A percentile compares a stretch with the other conserved stretches of the same genome.
These are phyloP conservation scores for Peronospora destructor DNA, from an alignment of 352 stramenopile species.

Conservation along the genomic window DNA sequence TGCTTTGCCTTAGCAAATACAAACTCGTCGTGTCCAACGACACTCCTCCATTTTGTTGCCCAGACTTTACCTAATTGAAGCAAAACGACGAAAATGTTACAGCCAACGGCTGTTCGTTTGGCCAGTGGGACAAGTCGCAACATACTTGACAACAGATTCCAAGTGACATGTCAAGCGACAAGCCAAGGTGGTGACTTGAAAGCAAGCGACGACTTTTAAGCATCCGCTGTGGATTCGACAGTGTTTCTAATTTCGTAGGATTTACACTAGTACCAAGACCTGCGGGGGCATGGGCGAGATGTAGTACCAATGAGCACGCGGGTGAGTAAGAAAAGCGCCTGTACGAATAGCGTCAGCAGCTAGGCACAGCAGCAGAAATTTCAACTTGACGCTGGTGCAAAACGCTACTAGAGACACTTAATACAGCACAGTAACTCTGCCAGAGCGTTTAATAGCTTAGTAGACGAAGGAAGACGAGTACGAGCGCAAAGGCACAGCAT, in stretches of 20 bases:
- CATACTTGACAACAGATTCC: no score
- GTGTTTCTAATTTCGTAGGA: conserved; percentile 38
- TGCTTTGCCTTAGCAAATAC: no score
- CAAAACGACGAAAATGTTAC: background rate
- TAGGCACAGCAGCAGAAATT: conserved; percentile 63
- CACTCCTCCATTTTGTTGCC: background rate
- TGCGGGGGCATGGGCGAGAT: conserved; percentile 19
- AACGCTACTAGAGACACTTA: no score
- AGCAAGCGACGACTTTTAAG: conserved; percentile 1
- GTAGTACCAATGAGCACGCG: no score
- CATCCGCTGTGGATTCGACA: conserved; percentile 4
- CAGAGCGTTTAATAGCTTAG: background rate
- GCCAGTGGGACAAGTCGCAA: background rate
- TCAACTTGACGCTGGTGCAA: conserved; percentile 38
- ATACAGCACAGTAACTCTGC: no score
- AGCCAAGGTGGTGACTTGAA: background rate
- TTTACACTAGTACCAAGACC: conserved; percentile 61
- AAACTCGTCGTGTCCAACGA: no score
- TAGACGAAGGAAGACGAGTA: background rate
- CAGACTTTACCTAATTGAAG: background rate
- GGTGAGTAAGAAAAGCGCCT: no score
- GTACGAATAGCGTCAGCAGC: conserved; percentile 53
- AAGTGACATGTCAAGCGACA: background rate
- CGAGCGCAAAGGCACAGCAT: background rate
- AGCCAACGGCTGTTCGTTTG: background rate